A percentile compares a stretch with the other conserved stretches of the same genome.
Evolutionary conservation across 176 grass and related monocot species (phyloP).

Genomic region (Coix lacrymajobi): DNA sequence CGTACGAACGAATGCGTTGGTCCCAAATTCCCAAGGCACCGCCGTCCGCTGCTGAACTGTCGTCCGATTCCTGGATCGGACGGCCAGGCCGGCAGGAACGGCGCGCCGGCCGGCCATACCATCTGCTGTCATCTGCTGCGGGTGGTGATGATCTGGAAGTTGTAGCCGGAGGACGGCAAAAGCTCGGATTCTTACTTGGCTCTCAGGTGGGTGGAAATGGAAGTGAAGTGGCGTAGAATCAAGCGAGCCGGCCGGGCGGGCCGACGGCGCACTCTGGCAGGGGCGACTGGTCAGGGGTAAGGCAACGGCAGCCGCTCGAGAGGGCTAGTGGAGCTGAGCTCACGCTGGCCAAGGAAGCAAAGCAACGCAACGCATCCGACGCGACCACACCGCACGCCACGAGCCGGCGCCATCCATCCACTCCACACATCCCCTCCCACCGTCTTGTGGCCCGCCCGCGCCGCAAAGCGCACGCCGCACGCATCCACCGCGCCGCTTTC

Average conservation of each 20-base stretch:
- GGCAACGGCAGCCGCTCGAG: not conserved
- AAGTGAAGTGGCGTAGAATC: constrained; percentile 22
- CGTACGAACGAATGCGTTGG: not conserved
- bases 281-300: not conserved
- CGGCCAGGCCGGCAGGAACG: not conserved
- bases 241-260: not conserved
- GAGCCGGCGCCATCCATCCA: not conserved
- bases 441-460: not conserved
- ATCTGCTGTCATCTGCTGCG: not conserved
- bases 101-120: not conserved
- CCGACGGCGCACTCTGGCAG: constrained; percentile 12
- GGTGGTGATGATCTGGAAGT: not conserved
- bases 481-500: constrained; percentile 4
- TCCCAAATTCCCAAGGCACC: not conserved
- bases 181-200: constrained; percentile 6
- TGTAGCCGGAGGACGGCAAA: not conserved
- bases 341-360: constrained; percentile 19
- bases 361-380: not conserved
- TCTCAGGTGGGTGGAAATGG: not conserved
- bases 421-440: not conserved
- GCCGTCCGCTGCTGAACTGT: not conserved
- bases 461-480: constrained; percentile 15
- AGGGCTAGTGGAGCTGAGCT: not conserved
- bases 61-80: not conserved
- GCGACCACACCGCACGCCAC: not conserved